Evolutionary conservation across 345 rosid genomes (phyloP).

Genomic region (Garcia nutans): DNA sequence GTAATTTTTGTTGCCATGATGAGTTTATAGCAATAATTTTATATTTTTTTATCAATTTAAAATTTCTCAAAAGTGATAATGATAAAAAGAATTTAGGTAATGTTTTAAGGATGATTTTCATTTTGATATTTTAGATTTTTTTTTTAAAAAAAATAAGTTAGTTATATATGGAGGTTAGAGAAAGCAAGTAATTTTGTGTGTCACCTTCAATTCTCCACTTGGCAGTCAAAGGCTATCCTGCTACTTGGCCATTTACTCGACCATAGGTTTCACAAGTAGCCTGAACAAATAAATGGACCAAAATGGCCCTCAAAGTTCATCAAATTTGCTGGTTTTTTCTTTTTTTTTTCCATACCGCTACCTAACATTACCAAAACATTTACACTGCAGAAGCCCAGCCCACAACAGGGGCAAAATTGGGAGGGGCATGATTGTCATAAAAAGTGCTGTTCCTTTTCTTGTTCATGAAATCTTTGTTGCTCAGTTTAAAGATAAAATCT

Average conservation of each 20-base stretch:
- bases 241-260: slow-evolving; percentile 1
- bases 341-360: not conserved
- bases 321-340: not conserved
- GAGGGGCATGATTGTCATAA: slow-evolving; percentile 8
- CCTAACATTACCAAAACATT: not conserved
- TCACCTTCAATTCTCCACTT: too few species aligned
- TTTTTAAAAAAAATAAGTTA: too few species aligned
- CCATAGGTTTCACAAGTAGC: not conserved
- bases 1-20: too few species aligned
- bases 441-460: not conserved
- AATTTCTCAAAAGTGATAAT: too few species aligned
- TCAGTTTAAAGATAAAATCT: not conserved
- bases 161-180: too few species aligned
- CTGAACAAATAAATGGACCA: not conserved
- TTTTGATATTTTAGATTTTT: too few species aligned
- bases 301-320: not conserved
- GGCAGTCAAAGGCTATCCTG: not conserved
- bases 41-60: too few species aligned
- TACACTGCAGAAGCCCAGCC: too few species aligned
- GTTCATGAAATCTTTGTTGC: not conserved
- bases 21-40: too few species aligned
- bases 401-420: not conserved
- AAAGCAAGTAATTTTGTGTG: too few species aligned
- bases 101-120: too few species aligned
- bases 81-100: too few species aligned